A percentile compares a stretch with the other conserved stretches of the same genome.
Evolutionary conservation across 202 grass and related monocot genomes (phyloP).

Genomic region (Panicum virgatum): DNA sequence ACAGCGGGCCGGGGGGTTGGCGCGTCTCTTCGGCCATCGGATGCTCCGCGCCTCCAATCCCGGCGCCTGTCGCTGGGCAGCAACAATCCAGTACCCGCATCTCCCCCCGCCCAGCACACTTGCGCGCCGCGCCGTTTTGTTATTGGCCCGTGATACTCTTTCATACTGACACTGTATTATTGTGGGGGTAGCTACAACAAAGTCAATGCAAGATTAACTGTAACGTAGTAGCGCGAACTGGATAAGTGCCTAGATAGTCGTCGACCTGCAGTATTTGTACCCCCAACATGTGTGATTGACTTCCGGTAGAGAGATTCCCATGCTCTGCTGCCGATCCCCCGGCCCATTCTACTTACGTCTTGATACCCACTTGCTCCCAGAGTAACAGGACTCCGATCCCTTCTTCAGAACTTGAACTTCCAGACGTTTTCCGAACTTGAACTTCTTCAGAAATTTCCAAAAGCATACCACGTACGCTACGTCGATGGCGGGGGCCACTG

Average conservation of each 20-base stretch:
- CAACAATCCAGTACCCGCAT: background rate
- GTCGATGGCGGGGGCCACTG: background rate
- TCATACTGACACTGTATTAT: background rate
- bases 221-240: background rate
- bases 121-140: background rate
- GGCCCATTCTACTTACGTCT: too few species aligned
- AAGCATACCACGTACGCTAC: background rate
- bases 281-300: background rate
- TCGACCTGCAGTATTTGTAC: background rate
- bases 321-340: background rate
- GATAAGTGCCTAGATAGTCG: constrained; percentile 8
- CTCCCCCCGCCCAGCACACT: background rate
- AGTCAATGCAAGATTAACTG: background rate
- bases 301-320: background rate
- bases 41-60: constrained; percentile 28
- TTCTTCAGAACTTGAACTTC: too few species aligned
- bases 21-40: constrained; percentile 14
- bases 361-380: too few species aligned
- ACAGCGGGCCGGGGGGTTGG: background rate
- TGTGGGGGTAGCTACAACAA: background rate
- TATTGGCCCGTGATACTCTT: background rate
- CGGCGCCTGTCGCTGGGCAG: constrained; percentile 30
- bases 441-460: background rate
- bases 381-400: too few species aligned
- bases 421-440: too few species aligned